Evolutionary conservation across 2,329 filamentous ascomycete genomes (phyloP).

Genomic region (Colletotrichum falcatum): DNA sequence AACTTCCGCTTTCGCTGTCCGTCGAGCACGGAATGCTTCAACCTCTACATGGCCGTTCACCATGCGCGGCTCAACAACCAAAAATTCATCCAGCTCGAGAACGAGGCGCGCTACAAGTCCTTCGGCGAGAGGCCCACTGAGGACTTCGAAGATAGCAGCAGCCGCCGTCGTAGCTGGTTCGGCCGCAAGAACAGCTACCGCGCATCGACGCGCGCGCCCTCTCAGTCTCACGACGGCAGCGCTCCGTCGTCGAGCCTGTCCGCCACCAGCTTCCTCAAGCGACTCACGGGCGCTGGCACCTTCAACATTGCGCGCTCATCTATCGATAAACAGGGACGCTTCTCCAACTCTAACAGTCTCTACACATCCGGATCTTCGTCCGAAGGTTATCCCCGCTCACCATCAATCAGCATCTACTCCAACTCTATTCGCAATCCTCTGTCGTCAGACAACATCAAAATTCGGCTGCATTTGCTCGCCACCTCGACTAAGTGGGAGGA

Average conservation of each 20-base stretch:
- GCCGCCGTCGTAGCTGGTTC: constrained; percentile 67
- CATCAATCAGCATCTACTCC: constrained; percentile 67
- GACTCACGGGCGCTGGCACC: constrained; percentile 76
- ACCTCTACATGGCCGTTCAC: constrained; percentile 88
- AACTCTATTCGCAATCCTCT: constrained; percentile 65
- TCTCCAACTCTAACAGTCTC: constrained; percentile 67
- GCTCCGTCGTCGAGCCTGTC: constrained; percentile 71
- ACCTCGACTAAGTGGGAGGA: constrained; percentile 88
- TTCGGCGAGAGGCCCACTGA: constrained; percentile 70
- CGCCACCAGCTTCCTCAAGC: constrained; percentile 80
- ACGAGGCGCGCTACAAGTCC: constrained; percentile 77
- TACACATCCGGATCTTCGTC: constrained; percentile 71
- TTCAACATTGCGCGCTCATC: constrained; percentile 89
- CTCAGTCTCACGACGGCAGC: constrained; percentile 78
- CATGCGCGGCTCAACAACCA: constrained; percentile 91
- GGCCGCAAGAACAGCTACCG: constrained; percentile 75
- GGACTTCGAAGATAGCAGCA: constrained; percentile 61
- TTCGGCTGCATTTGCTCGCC: constrained; percentile 86
- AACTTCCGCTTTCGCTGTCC: constrained; percentile 93
- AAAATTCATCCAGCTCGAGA: constrained; percentile 79
- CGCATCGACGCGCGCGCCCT: constrained; percentile 70
- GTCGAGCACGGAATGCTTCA: constrained; percentile 80
- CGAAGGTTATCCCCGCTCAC: constrained; percentile 63
- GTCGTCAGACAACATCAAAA: constrained; percentile 83
- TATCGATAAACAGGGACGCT: constrained; percentile 66